Conservation (phyloP, 192 early-diverging fungal species). For the Backusella tarrabulga region DNA sequence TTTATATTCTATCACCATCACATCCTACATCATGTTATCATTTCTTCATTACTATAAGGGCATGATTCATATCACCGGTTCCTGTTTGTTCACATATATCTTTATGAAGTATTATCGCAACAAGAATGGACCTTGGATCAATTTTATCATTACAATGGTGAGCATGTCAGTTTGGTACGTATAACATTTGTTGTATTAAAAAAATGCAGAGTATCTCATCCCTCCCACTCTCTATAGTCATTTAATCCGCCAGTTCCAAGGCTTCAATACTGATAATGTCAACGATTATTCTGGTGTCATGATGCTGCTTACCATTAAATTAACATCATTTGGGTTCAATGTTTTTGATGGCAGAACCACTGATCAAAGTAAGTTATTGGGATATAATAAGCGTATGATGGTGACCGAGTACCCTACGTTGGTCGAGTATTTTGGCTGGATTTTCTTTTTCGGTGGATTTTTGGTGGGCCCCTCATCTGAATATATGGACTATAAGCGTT, state of each 20-base stretch:
- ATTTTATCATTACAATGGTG: conserved; percentile 61
- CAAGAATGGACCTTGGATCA: conserved; percentile 52
- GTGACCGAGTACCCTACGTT: conserved; percentile 63
- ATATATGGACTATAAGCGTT: conserved; percentile 59
- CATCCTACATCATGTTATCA: conserved; percentile 49
- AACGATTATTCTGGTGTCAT: conserved; percentile 89
- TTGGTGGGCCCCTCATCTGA: conserved; percentile 86
- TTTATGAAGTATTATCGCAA: conserved; percentile 48
- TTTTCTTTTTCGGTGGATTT: conserved; percentile 87
- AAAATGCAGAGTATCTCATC: neutral
- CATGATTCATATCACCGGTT: conserved; percentile 51
- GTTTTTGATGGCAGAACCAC: conserved; percentile 62
- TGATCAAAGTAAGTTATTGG: conserved; percentile 45
- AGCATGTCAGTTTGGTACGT: conserved; percentile 66
- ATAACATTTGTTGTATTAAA: neutral
- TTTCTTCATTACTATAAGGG: conserved; percentile 63
- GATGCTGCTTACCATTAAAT: conserved; percentile 94
- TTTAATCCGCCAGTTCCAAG: conserved; percentile 40
- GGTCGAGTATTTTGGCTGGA: conserved; percentile 81
- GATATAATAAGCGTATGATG: conserved; percentile 65
- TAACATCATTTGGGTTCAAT: conserved; percentile 87
- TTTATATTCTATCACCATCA: conserved; percentile 54
- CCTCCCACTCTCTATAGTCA: neutral
- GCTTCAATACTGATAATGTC: conserved; percentile 40
- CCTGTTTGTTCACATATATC: conserved; percentile 51